These are phyloP conservation scores for Ceratobasidium sp. DNA, from an alignment of 1,284 basidiomycete genomes.

Conservation along the genomic window DNA sequence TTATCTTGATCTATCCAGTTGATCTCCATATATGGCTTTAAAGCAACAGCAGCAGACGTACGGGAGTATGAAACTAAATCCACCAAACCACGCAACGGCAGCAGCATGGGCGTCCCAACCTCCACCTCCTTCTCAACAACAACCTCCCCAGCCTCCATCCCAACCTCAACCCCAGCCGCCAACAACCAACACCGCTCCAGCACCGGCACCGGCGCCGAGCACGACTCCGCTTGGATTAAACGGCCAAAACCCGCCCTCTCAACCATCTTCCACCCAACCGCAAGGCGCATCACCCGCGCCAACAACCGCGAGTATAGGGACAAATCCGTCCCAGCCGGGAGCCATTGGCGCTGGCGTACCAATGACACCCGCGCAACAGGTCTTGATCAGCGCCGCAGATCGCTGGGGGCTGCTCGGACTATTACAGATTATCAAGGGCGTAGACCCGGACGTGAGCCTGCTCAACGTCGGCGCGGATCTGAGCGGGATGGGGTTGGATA, in stretches of 20 bases:
- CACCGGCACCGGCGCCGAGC: conserved; percentile 50
- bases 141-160: conserved; percentile 48
- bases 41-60: conserved; percentile 30
- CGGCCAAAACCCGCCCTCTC: conserved; percentile 1
- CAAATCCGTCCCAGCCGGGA: conserved; percentile 44
- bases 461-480: conserved; percentile 91
- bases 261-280: neutral
- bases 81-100: conserved; percentile 68
- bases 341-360: conserved; percentile 55
- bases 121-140: conserved; percentile 44
- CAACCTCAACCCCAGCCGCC: conserved; percentile 40
- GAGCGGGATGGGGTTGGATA: conserved; percentile 90
- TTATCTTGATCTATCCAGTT: neutral
- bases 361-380: conserved; percentile 92
- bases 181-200: conserved; percentile 45
- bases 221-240: conserved; percentile 46
- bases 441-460: conserved; percentile 86
- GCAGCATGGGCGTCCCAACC: conserved; percentile 51
- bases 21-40: neutral
- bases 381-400: conserved; percentile 92
- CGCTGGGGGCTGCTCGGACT: conserved; percentile 92
- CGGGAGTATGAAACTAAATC: conserved; percentile 57
- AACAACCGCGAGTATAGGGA: conserved; percentile 43
- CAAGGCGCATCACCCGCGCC: conserved; percentile 29
- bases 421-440: conserved; percentile 89